A percentile compares a stretch with the other conserved stretches of the same genome.
Conservation (phyloP, 2,329 filamentous ascomycete species). For the Trichoderma semiorbis region DNA sequence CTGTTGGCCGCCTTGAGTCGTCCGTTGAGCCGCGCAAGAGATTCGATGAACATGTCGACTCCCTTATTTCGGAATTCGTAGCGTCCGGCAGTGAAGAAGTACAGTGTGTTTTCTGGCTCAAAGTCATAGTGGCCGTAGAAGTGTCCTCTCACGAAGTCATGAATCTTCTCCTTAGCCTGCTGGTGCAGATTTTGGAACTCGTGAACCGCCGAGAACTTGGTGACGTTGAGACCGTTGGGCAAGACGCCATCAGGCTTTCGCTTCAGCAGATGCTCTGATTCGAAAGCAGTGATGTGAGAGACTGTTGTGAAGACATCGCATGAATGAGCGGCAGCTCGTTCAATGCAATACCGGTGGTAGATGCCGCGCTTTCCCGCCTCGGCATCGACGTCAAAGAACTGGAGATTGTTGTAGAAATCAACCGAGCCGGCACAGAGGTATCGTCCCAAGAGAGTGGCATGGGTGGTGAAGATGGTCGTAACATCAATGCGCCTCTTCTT, state of each 20-base stretch:
- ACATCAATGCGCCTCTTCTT: slow-evolving; percentile 95
- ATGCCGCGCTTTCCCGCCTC: slow-evolving; percentile 98
- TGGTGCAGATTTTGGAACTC: slow-evolving; percentile 99
- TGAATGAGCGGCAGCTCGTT: slow-evolving; percentile 85
- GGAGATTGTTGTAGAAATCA: slow-evolving; percentile 98
- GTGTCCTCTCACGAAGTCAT: slow-evolving; percentile 95
- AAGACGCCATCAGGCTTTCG: slow-evolving; percentile 95
- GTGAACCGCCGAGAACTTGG: slow-evolving; percentile 94
- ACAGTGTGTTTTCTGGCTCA: slow-evolving; percentile 92
- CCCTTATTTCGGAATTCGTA: slow-evolving; percentile 99
- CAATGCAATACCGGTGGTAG: slow-evolving; percentile 97
- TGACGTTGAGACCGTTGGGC: slow-evolving; percentile 95
- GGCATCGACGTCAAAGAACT: slow-evolving; percentile 92
- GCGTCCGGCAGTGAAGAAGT: slow-evolving; percentile 94
- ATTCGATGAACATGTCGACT: slow-evolving; percentile 99
- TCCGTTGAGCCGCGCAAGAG: slow-evolving; percentile 90
- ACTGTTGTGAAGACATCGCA: slow-evolving; percentile 98
- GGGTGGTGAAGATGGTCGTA: slow-evolving; percentile 97
- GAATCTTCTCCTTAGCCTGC: slow-evolving; percentile 94
- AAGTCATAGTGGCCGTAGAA: slow-evolving; percentile 99
- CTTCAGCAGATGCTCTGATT: slow-evolving; percentile 95
- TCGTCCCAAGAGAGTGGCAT: slow-evolving; percentile 89
- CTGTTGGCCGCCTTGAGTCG: slow-evolving; percentile 79
- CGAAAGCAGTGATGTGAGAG: slow-evolving; percentile 96
- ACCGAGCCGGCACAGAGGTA: slow-evolving; percentile 97